phyloP scores from a whole-genome alignment of 1,284 basidiomycete species.

The Apiotrichum sp. region DNA sequence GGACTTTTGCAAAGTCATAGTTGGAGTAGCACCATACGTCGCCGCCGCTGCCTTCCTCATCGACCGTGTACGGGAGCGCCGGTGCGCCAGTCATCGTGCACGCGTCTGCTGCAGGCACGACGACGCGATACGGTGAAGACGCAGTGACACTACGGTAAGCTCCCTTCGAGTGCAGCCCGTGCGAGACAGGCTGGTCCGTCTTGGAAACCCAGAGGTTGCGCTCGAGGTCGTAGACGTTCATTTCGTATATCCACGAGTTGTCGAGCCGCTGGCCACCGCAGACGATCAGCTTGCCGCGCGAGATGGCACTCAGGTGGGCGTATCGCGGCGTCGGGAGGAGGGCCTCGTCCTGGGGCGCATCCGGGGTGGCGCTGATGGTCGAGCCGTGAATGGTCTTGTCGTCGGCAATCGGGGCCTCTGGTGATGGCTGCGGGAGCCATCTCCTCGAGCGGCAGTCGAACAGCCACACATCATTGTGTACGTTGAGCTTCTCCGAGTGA shows the following conservation, averaged over 20 bases:
- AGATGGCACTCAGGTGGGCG: conserved; percentile 80
- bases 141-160: conserved; percentile 87
- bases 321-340: conserved; percentile 72
- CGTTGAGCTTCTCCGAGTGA: conserved; percentile 51
- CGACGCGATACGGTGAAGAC: conserved; percentile 60
- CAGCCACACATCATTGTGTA: conserved; percentile 77
- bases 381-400: conserved; percentile 67
- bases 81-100: conserved; percentile 11
- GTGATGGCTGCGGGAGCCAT: conserved; percentile 56
- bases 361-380: conserved; percentile 50
- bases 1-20: conserved; percentile 81
- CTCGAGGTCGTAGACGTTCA: conserved; percentile 75
- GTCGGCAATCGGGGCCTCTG: conserved; percentile 28
- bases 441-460: conserved; percentile 64
- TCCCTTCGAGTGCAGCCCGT: conserved; percentile 75
- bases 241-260: conserved; percentile 71
- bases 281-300: conserved; percentile 75
- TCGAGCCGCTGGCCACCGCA: conserved; percentile 81
- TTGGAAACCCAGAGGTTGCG: conserved; percentile 65
- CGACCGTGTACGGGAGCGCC: conserved; percentile 24
- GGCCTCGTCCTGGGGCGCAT: conserved; percentile 51
- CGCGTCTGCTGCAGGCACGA: conserved; percentile 51
- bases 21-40: conserved; percentile 44
- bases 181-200: conserved; percentile 55
- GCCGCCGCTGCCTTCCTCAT: conserved; percentile 41